Base-by-base conservation (phyloP, 352 stramenopile genomes). In the Pythium phragmiticola region DNA sequence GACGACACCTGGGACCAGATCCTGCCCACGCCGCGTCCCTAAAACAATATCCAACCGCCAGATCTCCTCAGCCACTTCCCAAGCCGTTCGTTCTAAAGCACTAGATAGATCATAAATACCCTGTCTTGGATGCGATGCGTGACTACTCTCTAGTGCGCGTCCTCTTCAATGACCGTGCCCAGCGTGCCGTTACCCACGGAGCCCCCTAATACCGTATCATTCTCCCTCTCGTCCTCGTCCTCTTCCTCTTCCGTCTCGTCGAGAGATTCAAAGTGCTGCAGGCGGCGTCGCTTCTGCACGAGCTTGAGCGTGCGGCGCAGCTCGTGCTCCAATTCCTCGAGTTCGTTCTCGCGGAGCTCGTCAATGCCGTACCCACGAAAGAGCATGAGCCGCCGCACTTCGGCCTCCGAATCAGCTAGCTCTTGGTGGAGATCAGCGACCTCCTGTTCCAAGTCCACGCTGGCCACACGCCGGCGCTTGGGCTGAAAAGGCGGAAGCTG, bases 351-450 rank as follows among this genome's bases (percentile, higher is more conserved):
- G 8, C 65, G 46, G 36, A 93, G 70, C 9, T 60, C 56, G 39
- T 93, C 82, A 43, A 93, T 75, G n/a, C 81, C 81, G 66, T 89
- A 93, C 42, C 82, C 84, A 21, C 84, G 83, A 49, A 84, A 80
- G 26, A 90, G 55, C 84, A 93, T 93, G 3, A 93, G 72, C 19
- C 76, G 73, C 14, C 75, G 82, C 36, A 92, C 84, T 59, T 93
- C 84, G 8, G 75, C 69, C 54, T 93, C 84, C 50, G 79, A 89
- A 63, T 93, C 84, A n/a, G 74, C 74, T 36, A 93, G 65, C 30
- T 93, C 84, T 54, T 91, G 82, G 11, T 81, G 78, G 46, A 93
- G 69, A 49, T 93, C 69, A 19, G 54, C 58, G 34, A 93, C 71
- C 60, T 93, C 84, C 48, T 88, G 78, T 55, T 87, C 59, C 33